Evolutionary conservation across 257 asterid species (phyloP), one percentile per base, ranked within the genome.

Genomic region (Scutellaria minor): DNA sequence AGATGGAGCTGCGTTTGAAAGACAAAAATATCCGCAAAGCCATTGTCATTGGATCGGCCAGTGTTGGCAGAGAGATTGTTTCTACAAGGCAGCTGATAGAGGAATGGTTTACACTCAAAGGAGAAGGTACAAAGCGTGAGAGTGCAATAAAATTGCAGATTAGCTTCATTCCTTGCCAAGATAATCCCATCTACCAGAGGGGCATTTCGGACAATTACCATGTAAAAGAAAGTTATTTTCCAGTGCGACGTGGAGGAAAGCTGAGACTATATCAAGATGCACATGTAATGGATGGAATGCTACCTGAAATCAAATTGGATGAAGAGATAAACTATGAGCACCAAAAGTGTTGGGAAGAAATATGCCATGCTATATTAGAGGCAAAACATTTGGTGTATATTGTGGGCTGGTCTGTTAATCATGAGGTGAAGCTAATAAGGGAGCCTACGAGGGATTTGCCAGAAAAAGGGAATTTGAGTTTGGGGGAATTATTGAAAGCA

Each of bases 331-430:
- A 2, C 14, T 77, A 50, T 9, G 68, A 24, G 73, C 76, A 77
- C 18, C 45, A 64, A 5, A 54, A 62, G 72, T 77, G 76, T 46
- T 70, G 77, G 77, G 77, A 85, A 72, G 93, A 87, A 20, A 83
- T 85, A 13, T 87, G 91, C 56, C 89, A 85, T 51, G 86, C 93
- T 1, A 85, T 87, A 64, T 41, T 80, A 76, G 91, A 83, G 74
- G 93, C 93, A 5, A 89, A 83, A 63, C 89, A 83, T 53, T 45
- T 85, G 79, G 83, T 88, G 22, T 88, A 88, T 42, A 14, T 88
- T 1, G 82, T 85, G 24, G 91, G 94, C 6, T 88, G 94, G 91
- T 83, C 89, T n/a, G 66, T 85, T 15, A 85, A 59, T 56, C 89
- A 82, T 42, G 77, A 80, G 88, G 86, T 85, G 79, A 80, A 44